A percentile compares a stretch with the other conserved stretches of the same genome.
These are phyloP conservation scores for Elaphomyces granulatus DNA, from an alignment of 495 filamentous ascomycete genomes.

Conservation along the genomic window DNA sequence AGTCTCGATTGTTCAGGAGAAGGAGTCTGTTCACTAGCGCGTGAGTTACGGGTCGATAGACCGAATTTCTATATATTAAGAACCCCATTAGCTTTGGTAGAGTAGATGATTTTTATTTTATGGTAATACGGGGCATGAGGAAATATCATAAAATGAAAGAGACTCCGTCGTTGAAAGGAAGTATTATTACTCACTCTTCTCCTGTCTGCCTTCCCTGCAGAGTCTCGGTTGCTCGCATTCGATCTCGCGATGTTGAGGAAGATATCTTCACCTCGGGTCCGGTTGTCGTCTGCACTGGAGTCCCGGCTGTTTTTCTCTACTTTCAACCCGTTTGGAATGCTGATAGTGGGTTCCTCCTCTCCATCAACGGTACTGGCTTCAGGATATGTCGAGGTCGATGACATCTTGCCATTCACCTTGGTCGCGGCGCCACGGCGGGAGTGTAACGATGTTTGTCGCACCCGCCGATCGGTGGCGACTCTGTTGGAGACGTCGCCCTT, in stretches of 20 bases:
- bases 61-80: conserved; percentile 2
- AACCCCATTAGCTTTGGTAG: background rate
- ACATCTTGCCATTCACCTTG: conserved; percentile 7
- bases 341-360: conserved; percentile 18
- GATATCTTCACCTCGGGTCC: conserved; percentile 40
- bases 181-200: conserved; percentile 31
- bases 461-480: conserved; percentile 9
- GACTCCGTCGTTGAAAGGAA: background rate
- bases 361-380: conserved; percentile 21
- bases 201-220: conserved; percentile 31
- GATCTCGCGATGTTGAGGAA: conserved; percentile 49
- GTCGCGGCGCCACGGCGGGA: background rate
- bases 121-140: background rate
- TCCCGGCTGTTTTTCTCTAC: conserved; percentile 12
- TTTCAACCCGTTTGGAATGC: conserved; percentile 13
- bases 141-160: background rate
- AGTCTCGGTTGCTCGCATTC: conserved; percentile 32
- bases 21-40: conserved; percentile 21
- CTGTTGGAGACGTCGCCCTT: conserved; percentile 8
- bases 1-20: conserved; percentile 19
- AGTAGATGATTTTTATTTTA: no score
- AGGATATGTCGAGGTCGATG: conserved; percentile 17
- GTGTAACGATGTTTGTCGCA: background rate
- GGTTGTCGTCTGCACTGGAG: conserved; percentile 19
- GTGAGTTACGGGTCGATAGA: conserved; percentile 4